Base-by-base conservation (phyloP, 345 rosid genomes). In the Clausena lansium region DNA sequence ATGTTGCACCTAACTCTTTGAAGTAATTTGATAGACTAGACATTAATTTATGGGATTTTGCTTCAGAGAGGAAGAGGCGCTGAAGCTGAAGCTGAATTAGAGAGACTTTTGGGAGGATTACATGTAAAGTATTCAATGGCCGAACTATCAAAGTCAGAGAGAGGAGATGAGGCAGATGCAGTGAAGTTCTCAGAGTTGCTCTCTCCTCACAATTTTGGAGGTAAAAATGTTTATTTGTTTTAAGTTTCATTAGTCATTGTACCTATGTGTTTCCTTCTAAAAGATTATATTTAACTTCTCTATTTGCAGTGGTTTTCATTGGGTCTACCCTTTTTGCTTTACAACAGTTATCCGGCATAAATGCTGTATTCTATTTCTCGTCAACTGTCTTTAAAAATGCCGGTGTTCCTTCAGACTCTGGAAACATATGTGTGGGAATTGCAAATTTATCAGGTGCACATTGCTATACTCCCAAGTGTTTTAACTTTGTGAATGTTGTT, bases 331-430 rank as follows among this genome's bases (percentile, higher is more conserved):
- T 95, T 89, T 93, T 87, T 89, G 97, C 92, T 87, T 89, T 95
- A 85, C 99, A 95, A 89, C 98, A 95, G 88, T 89, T 95, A 79
- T 95, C 98, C 60, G 98, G 99, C 78, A 93, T 92, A 89, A 95
- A 95, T 81, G 95, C 97, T 70, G 90, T 95, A 73, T 95, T 95
- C 89, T 95, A 92, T 87, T 93, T 93, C 88, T 95, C 98, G 77
- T 93, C 99, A 66, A 86, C 95, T 58, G 97, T 95, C 79, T 93
- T 95, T 88, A 91, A 88, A 88, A 95, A 81, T 63, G 94, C 94
- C 62, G 98, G 97, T 59, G 87, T 95, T 74, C 98, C 99, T 85
- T 90, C 99, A 77, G 94, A 88, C 77, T 79, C 87, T 69, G 99
- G 93, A 66, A 95, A 92, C 82, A 85, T 87, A 45, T 92, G 95